Evolutionary conservation across 2,329 filamentous ascomycete species (phyloP).

Genomic region (Rhexocercosporidium sp.): DNA sequence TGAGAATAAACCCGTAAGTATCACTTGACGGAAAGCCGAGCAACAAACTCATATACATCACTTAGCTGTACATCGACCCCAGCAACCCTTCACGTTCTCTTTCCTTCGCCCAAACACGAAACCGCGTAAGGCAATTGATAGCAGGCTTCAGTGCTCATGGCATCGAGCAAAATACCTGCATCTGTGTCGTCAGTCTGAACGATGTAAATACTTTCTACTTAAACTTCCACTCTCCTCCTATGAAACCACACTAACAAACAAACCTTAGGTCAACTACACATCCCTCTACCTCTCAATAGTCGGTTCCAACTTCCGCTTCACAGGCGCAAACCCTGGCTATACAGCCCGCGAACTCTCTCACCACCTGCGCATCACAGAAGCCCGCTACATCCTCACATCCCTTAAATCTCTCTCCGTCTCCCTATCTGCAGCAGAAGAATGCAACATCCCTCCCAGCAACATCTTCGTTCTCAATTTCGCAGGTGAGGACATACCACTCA

Average conservation of each 20-base stretch:
- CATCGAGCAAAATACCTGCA: slow-evolving; percentile 35
- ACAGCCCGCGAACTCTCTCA: slow-evolving; percentile 37
- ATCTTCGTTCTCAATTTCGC: slow-evolving; percentile 38
- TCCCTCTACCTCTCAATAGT: slow-evolving; percentile 35
- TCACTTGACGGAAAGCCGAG: not conserved
- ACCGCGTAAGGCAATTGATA: slow-evolving; percentile 32
- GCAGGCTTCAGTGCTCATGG: slow-evolving; percentile 35
- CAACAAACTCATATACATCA: slow-evolving; percentile 11
- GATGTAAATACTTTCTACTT: slow-evolving; percentile 28
- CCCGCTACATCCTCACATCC: slow-evolving; percentile 37
- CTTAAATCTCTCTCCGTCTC: slow-evolving; percentile 32
- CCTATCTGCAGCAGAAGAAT: slow-evolving; percentile 34
- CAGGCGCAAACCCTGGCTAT: slow-evolving; percentile 38
- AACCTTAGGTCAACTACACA: slow-evolving; percentile 17
- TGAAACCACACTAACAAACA: not conserved
- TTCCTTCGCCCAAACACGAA: slow-evolving; percentile 30
- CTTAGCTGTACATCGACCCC: slow-evolving; percentile 37
- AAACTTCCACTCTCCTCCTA: not conserved
- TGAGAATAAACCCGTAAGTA: slow-evolving; percentile 32
- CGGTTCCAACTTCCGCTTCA: slow-evolving; percentile 35
- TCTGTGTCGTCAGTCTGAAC: slow-evolving; percentile 40
- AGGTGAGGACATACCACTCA: slow-evolving; percentile 26
- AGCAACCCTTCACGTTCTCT: slow-evolving; percentile 29
- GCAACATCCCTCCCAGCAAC: slow-evolving; percentile 33
- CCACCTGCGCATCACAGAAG: slow-evolving; percentile 35